Conservation (phyloP, 768 basidiomycete species). For the Suillus subluteus region DNA sequence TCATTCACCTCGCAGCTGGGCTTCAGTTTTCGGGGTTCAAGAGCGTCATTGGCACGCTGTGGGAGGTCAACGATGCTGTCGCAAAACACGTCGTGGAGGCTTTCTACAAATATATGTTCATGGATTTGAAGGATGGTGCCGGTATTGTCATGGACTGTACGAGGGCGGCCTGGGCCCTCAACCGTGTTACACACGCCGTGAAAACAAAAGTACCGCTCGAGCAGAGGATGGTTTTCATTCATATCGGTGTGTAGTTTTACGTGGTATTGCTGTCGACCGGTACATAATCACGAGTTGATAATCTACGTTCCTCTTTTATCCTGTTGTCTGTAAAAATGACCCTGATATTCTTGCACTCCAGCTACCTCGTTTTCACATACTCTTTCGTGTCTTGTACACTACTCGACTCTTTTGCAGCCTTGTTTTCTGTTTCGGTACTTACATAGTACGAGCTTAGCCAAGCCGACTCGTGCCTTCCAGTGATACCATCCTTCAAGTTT, state of each 20-base stretch:
- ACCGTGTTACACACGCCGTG: neutral
- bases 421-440: neutral
- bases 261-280: neutral
- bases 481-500: neutral
- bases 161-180: conserved; percentile 11
- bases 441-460: too few relatives aligned
- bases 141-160: conserved; percentile 1
- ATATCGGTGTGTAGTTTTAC: conserved; percentile 12
- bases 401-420: neutral
- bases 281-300: neutral
- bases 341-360: neutral
- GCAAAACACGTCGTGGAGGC: neutral
- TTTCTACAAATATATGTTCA: neutral
- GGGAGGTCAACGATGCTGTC: conserved; percentile 18
- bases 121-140: conserved; percentile 2
- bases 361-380: neutral
- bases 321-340: neutral
- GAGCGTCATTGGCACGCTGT: conserved; percentile 28
- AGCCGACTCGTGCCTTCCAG: too few relatives aligned
- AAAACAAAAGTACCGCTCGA: conserved; percentile 4
- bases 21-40: conserved; percentile 24
- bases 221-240: conserved; percentile 13
- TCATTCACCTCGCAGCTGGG: conserved; percentile 26
- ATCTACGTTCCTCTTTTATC: neutral
- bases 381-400: too few relatives aligned